Evolutionary conservation across 768 basidiomycete species (phyloP).

Genomic region (Calocybe indica): DNA sequence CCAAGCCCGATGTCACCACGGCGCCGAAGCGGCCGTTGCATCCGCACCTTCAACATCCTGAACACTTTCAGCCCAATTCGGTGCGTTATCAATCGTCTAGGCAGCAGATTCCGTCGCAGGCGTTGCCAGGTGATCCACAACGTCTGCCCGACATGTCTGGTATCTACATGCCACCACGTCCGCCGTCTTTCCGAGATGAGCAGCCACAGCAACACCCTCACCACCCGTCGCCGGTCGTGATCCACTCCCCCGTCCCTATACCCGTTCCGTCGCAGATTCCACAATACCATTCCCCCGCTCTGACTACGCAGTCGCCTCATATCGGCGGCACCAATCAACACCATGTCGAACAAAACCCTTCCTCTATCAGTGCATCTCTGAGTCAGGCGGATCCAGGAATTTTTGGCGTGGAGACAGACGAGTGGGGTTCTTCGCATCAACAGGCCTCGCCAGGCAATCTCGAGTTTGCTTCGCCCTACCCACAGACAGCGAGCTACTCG

Average conservation of each 20-base stretch:
- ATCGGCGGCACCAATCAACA: background rate
- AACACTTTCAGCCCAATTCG: slow-evolving; percentile 4
- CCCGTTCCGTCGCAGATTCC: slow-evolving; percentile 12
- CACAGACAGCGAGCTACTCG: no score
- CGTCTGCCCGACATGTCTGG: slow-evolving; percentile 11
- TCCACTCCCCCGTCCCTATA: slow-evolving; percentile 19
- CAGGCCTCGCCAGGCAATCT: no score
- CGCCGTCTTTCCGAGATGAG: background rate
- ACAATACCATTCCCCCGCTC: slow-evolving; percentile 12
- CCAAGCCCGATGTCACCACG: slow-evolving; percentile 2
- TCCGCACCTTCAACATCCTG: slow-evolving; percentile 4
- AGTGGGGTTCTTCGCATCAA: slow-evolving; percentile 12
- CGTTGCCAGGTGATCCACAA: slow-evolving; percentile 11
- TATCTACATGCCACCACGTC: slow-evolving; percentile 13
- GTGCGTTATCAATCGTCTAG: slow-evolving; percentile 5
- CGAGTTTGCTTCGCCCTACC: no score
- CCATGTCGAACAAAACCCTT: background rate
- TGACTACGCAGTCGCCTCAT: slow-evolving; percentile 5
- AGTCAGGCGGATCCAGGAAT: slow-evolving; percentile 1
- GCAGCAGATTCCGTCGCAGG: slow-evolving; percentile 7
- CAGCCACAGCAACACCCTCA: slow-evolving; percentile 12
- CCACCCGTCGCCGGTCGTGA: slow-evolving; percentile 11
- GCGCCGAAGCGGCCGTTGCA: slow-evolving; percentile 7
- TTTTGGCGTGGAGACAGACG: slow-evolving; percentile 20
- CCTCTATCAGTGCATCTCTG: slow-evolving; percentile 3